Percentiles rank a stretch among this genome's conserved stretches.
These are phyloP conservation scores for Zea luxurians DNA, from an alignment of 176 grass and related monocot species.

Conservation along the genomic window DNA sequence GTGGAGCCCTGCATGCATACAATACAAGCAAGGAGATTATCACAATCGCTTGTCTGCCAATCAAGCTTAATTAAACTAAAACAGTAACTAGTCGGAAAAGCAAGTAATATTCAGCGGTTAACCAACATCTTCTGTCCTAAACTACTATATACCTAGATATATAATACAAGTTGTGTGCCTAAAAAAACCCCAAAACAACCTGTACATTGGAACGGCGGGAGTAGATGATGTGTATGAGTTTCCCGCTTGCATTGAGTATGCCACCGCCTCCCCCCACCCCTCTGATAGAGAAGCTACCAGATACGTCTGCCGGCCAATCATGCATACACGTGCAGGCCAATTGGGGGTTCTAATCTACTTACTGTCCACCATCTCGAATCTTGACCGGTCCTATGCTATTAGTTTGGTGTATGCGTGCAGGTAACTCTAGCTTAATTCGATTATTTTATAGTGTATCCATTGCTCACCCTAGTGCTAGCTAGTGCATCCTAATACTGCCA, in stretches of 20 bases:
- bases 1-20: constrained; percentile 27
- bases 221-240: not conserved
- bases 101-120: constrained; percentile 25
- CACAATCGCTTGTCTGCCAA: constrained; percentile 23
- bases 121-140: not conserved
- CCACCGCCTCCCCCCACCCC: not conserved
- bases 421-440: constrained; percentile 34
- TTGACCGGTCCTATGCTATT: constrained; percentile 23
- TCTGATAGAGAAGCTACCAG: not conserved
- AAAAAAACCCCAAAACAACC: too few relatives aligned
- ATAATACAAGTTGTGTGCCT: too few relatives aligned
- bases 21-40: constrained; percentile 7
- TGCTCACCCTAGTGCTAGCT: not conserved
- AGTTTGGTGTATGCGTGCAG: constrained; percentile 32
- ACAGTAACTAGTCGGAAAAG: not conserved
- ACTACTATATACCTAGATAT: too few relatives aligned
- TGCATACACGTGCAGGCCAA: constrained; percentile 40
- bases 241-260: not conserved
- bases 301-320: constrained; percentile 42
- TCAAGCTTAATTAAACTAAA: not conserved
- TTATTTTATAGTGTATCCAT: constrained; percentile 8
- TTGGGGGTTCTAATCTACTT: constrained; percentile 26
- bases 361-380: constrained; percentile 27
- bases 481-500: constrained; percentile 40
- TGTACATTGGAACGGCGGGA: too few relatives aligned